Conservation (phyloP, 805 yeast genomes). For the Saccharomyces eubayanus region DNA sequence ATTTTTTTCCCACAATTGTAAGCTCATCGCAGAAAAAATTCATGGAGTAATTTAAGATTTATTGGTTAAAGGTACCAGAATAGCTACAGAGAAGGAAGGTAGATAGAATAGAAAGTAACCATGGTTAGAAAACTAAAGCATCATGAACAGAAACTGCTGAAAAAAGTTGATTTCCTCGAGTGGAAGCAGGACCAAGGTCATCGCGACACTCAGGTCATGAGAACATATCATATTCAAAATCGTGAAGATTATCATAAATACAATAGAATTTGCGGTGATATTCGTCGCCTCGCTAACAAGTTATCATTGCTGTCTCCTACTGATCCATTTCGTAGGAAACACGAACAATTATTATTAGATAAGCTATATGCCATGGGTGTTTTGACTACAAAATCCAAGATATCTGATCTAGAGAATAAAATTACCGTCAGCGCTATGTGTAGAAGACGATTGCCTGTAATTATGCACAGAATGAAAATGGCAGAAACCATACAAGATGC, state of each 20-base stretch:
- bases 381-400: conserved; percentile 77
- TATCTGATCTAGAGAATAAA: conserved; percentile 85
- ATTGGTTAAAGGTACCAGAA: not conserved
- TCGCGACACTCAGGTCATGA: conserved; percentile 93
- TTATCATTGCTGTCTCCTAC: conserved; percentile 76
- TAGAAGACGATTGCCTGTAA: conserved; percentile 85
- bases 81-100: not conserved
- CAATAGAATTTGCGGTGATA: conserved; percentile 85
- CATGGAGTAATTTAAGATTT: not conserved
- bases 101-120: conserved; percentile 5
- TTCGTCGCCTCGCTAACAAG: conserved; percentile 79
- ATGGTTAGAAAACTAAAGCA: conserved; percentile 87
- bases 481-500: conserved; percentile 85
- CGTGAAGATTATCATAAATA: conserved; percentile 94
- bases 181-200: conserved; percentile 97
- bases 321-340: conserved; percentile 81
- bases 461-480: conserved; percentile 91
- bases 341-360: conserved; percentile 80
- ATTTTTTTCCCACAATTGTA: not conserved
- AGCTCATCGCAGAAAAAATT: conserved; percentile 12
- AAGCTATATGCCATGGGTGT: conserved; percentile 86
- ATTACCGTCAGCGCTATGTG: conserved; percentile 88
- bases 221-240: conserved; percentile 85
- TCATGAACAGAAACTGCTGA: conserved; percentile 90
- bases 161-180: conserved; percentile 91